These are phyloP conservation scores for Pilasporangium apinafurcum DNA, from an alignment of 352 stramenopile species.

Conservation along the genomic window DNA sequence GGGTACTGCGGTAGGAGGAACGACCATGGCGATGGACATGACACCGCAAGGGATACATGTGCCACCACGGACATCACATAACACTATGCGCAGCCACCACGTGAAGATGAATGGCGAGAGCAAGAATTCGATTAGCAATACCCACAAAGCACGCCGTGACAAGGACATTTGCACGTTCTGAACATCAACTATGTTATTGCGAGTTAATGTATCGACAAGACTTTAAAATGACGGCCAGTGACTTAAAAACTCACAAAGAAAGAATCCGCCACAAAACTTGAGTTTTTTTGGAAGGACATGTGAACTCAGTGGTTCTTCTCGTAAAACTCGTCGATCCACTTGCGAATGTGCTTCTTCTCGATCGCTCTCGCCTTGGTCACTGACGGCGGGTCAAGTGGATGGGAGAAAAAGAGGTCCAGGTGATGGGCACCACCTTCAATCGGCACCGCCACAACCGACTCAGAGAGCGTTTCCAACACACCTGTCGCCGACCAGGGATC, in stretches of 20 bases:
- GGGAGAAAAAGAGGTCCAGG: constrained; percentile 79
- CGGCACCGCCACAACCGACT: constrained; percentile 41
- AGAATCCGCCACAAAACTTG: background rate
- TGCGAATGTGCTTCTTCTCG: constrained; percentile 44
- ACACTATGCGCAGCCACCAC: constrained; percentile 18
- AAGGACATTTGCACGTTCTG: constrained; percentile 5
- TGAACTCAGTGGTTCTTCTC: too few species aligned
- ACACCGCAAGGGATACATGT: constrained; percentile 23
- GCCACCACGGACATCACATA: constrained; percentile 33
- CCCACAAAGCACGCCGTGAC: background rate
- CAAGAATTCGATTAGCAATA: background rate
- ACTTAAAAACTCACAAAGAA: background rate
- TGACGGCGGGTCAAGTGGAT: constrained; percentile 42
- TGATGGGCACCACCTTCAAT: constrained; percentile 60
- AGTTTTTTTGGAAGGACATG: too few species aligned
- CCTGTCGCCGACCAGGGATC: constrained; percentile 54
- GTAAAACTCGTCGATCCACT: constrained; percentile 46
- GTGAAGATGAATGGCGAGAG: too few species aligned
- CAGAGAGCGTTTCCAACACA: constrained; percentile 27
- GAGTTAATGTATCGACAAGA: background rate
- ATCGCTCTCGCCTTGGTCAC: constrained; percentile 26
- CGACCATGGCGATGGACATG: constrained; percentile 9
- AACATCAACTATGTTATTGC: background rate
- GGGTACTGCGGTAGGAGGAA: too few species aligned
- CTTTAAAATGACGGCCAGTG: background rate